phyloP scores from a whole-genome alignment of 2,329 filamentous ascomycete genomes.

The Verticillium alfalfae region DNA sequence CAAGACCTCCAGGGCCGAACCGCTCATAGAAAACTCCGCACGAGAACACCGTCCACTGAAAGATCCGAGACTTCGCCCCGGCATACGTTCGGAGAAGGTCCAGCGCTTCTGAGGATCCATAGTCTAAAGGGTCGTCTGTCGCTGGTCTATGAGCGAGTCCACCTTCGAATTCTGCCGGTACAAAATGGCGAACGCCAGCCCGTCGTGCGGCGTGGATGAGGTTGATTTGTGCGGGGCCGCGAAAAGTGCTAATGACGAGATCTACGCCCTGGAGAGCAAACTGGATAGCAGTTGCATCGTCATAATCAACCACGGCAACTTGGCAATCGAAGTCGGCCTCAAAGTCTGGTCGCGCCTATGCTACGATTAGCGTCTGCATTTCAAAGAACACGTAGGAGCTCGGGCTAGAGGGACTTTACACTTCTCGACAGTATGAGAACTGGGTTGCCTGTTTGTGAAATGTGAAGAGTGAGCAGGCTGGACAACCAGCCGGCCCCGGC shows the following conservation, averaged over 20 bases:
- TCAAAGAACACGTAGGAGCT: not conserved
- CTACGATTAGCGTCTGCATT: slow-evolving; percentile 9
- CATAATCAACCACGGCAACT: slow-evolving; percentile 64
- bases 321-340: slow-evolving; percentile 52
- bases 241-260: slow-evolving; percentile 69
- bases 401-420: slow-evolving; percentile 30
- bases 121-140: slow-evolving; percentile 53
- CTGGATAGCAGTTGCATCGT: slow-evolving; percentile 48
- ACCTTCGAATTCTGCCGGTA: slow-evolving; percentile 73
- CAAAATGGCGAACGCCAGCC: slow-evolving; percentile 61
- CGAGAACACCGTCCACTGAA: slow-evolving; percentile 65
- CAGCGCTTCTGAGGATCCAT: slow-evolving; percentile 51
- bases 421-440: slow-evolving; percentile 65
- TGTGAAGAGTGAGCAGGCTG: slow-evolving; percentile 41
- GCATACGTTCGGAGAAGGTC: slow-evolving; percentile 50
- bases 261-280: slow-evolving; percentile 68
- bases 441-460: slow-evolving; percentile 60
- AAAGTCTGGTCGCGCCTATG: slow-evolving; percentile 49
- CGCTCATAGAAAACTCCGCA: slow-evolving; percentile 74
- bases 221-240: slow-evolving; percentile 59
- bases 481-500: slow-evolving; percentile 41
- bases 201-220: slow-evolving; percentile 67
- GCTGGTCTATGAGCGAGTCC: slow-evolving; percentile 46
- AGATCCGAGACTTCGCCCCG: slow-evolving; percentile 36
- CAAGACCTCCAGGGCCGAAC: slow-evolving; percentile 63